These are phyloP conservation scores for Leccinellum rugosiceps DNA, from an alignment of 768 basidiomycete species.

Conservation along the genomic window DNA sequence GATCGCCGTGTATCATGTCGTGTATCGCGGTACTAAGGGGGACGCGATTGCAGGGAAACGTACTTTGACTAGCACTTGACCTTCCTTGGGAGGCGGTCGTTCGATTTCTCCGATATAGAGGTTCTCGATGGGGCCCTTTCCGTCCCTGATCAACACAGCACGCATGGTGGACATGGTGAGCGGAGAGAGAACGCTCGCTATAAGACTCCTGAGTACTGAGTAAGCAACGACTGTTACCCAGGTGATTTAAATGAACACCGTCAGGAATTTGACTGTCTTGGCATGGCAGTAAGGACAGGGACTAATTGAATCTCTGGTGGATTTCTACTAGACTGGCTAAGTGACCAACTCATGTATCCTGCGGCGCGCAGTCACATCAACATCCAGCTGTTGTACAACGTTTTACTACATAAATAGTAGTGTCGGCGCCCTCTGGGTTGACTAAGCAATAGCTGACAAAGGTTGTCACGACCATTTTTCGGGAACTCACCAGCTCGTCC, in stretches of 20 bases:
- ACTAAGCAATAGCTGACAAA: conserved; percentile 19
- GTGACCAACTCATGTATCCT: too few relatives aligned
- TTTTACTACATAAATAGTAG: too few relatives aligned
- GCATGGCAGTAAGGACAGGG: too few relatives aligned
- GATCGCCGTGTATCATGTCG: conserved; percentile 1
- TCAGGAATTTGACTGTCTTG: too few relatives aligned
- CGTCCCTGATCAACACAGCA: conserved; percentile 75
- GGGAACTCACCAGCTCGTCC: neutral
- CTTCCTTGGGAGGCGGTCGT: conserved; percentile 53
- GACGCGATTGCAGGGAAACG: conserved; percentile 7
- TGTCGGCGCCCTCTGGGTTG: neutral
- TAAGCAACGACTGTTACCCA: neutral
- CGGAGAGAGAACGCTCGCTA: neutral
- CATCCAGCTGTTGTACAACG: too few relatives aligned
- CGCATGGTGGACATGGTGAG: conserved; percentile 50
- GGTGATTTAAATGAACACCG: neutral
- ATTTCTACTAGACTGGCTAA: too few relatives aligned
- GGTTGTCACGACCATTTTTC: neutral
- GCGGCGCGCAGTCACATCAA: neutral
- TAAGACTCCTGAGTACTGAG: neutral
- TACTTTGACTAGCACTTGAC: conserved; percentile 81
- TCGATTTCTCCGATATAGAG: conserved; percentile 73
- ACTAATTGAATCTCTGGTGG: too few relatives aligned
- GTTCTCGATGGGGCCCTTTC: conserved; percentile 70
- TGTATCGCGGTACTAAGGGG: neutral